Conservation (phyloP, 495 filamentous ascomycete genomes). For the Xylaria intraflava region DNA sequence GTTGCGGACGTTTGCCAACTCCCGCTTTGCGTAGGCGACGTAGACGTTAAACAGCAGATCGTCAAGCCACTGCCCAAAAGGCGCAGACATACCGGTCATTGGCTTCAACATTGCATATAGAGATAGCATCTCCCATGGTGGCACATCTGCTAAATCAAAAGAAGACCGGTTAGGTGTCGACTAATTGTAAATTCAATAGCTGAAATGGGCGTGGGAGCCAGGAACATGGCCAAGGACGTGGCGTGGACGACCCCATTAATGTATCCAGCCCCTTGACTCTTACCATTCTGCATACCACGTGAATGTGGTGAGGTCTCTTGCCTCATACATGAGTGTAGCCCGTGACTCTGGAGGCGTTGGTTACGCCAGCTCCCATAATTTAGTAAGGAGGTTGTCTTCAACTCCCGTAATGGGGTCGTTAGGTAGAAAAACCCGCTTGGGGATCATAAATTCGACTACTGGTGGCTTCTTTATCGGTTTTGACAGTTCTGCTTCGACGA, state of each 20-base stretch:
- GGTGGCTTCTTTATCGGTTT: constrained; percentile 79
- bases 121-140: constrained; percentile 8
- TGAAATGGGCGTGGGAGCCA: no score
- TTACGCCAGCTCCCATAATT: constrained; percentile 50
- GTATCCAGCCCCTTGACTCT: constrained; percentile 1
- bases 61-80: background rate
- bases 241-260: constrained; percentile 6
- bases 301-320: constrained; percentile 1
- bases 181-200: background rate
- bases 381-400: constrained; percentile 45
- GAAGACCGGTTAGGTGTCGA: background rate
- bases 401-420: constrained; percentile 38
- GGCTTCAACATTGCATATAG: background rate
- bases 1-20: constrained; percentile 21
- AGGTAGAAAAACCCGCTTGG: constrained; percentile 73
- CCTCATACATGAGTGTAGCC: background rate
- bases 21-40: constrained; percentile 22
- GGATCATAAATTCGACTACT: constrained; percentile 89
- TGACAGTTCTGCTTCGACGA: constrained; percentile 74
- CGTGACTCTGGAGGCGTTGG: background rate
- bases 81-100: background rate
- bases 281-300: constrained; percentile 1
- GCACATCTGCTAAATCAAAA: background rate
- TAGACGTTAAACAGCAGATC: constrained; percentile 1
- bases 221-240: background rate